phyloP scores from a whole-genome alignment of 2,329 filamentous ascomycete genomes.

The Fusarium marasasianum region DNA sequence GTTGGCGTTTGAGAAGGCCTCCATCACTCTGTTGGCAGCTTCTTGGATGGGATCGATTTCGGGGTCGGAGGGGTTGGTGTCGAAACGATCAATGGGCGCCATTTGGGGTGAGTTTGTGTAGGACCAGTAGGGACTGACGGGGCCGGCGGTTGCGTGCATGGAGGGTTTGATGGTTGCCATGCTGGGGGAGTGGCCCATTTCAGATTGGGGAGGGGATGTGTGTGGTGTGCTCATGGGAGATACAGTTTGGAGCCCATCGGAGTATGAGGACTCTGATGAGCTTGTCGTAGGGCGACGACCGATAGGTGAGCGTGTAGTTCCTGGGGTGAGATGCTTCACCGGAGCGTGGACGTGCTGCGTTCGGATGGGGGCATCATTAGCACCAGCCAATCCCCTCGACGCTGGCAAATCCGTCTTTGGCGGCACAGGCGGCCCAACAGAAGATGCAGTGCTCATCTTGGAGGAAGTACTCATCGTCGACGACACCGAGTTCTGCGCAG shows the following conservation, averaged over 20 bases:
- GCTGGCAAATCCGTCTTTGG: background rate
- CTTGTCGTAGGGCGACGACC: conserved; percentile 38
- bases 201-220: conserved; percentile 53
- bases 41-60: conserved; percentile 45
- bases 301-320: background rate
- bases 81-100: conserved; percentile 27
- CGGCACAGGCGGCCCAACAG: conserved; percentile 14
- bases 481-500: conserved; percentile 19
- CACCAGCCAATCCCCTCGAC: background rate
- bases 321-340: conserved; percentile 9
- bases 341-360: conserved; percentile 1
- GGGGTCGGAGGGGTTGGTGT: conserved; percentile 23
- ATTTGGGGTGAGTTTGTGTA: conserved; percentile 33
- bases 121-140: conserved; percentile 37
- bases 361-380: background rate
- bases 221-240: conserved; percentile 52
- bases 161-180: conserved; percentile 17
- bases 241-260: conserved; percentile 50
- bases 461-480: conserved; percentile 22
- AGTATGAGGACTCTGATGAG: conserved; percentile 52
- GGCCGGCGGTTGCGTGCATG: background rate
- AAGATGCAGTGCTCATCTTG: conserved; percentile 2
- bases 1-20: conserved; percentile 44
- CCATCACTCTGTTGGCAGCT: conserved; percentile 46
- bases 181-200: conserved; percentile 44